Evolutionary conservation across 495 filamentous ascomycete genomes (phyloP), one percentile per base, ranked within the genome.

Genomic region (Penicillium nucicola): DNA sequence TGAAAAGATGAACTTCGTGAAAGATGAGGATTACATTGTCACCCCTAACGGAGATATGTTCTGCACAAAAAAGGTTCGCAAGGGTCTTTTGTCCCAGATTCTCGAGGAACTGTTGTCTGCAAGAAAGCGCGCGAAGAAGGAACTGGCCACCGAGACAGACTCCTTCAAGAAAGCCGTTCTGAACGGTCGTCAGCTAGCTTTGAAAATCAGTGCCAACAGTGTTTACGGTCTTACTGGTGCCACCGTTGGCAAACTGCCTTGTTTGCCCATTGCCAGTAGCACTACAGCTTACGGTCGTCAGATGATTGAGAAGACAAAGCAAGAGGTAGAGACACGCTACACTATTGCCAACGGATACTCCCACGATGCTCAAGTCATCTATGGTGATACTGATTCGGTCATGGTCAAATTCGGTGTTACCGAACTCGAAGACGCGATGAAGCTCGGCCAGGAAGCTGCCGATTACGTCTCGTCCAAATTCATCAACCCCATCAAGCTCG

Each of bases 331-430:
- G 63, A 69, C 77, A 28, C 80, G 80, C 50, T 99, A 96, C 58
- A 92, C 83, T 15, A 90, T 97, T 34, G 88, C 88, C 11, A 97
- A 97, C 60, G 95, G 93, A 12, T 97, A 97, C 68, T 80, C 81
- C 3, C 89, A 97, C 64, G 88, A 97, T 67, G 93, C 93, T 0
- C 79, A 95, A 58, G 93, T 99, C 68, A 95, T 99, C 50, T 99
- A 99, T 56, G 93, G 93, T 71, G 93, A 99, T 66, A 99, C 93
- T 19, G 93, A 99, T 77, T 99, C 93, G 6, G 93, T 99, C 67
- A 99, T 99, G 93, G 93, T 99, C 30, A 97, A 97, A 60, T 99
- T 99, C 60, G 93, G 93, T 11, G 88, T 89, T 4, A 83, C 77
- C 10, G 89, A 96, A 34, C 75, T 97, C 11, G 80, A 81, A 10